phyloP scores from a whole-genome alignment of 2,329 filamentous ascomycete species.

The Venturia carpophila region DNA sequence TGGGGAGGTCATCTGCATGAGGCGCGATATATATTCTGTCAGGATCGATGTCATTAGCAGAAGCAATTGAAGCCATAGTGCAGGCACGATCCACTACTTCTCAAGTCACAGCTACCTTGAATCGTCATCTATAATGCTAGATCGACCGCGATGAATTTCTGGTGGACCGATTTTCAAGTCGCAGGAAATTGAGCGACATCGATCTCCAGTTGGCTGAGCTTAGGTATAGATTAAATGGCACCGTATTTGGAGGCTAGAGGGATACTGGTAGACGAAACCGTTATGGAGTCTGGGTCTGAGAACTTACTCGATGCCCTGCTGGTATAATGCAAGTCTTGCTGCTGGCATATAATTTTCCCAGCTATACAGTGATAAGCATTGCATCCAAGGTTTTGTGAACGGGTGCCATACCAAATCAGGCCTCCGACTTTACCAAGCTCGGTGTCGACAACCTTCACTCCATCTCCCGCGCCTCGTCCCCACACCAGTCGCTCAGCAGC shows the following conservation, averaged over 20 bases:
- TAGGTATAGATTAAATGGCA: no score
- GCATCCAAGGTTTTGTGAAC: neutral
- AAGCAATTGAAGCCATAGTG: neutral
- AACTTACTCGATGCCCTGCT: constrained; percentile 36
- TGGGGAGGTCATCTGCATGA: constrained; percentile 26
- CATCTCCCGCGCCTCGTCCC: constrained; percentile 35
- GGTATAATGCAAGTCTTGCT: constrained; percentile 36
- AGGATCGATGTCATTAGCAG: neutral
- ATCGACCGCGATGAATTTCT: no score
- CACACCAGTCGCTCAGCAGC: constrained; percentile 36
- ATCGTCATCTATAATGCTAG: no score
- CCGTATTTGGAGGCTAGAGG: no score
- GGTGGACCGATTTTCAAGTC: no score
- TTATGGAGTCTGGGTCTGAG: neutral
- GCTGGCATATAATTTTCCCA: constrained; percentile 42
- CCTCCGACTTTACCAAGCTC: constrained; percentile 37
- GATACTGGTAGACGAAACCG: no score
- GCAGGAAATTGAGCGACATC: no score
- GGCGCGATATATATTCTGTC: constrained; percentile 27
- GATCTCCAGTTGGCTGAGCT: no score
- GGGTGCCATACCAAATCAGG: constrained; percentile 31
- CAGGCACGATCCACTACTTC: no score
- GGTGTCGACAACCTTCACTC: constrained; percentile 34
- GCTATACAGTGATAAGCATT: constrained; percentile 21
- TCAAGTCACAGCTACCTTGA: no score